Evolutionary conservation across 805 yeast species (phyloP), one percentile per base, ranked within the genome.

Genomic region (Pichia membranifaciens): DNA sequence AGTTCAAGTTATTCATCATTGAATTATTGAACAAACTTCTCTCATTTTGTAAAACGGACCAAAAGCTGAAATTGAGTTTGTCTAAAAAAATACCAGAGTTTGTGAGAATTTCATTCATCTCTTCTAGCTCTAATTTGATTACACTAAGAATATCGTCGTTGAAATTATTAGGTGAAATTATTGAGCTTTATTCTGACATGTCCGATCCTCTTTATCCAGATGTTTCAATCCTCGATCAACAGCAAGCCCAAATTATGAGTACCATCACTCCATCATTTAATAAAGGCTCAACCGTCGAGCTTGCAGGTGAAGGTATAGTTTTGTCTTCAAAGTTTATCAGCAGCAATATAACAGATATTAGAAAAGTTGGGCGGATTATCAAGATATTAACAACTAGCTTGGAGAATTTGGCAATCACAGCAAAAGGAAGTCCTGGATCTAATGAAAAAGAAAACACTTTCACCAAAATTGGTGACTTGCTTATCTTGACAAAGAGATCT

Each of bases 211-310:
- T 85, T 25, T 83, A 81, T 55, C 83, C 87, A 0, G 80, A 81
- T 3, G 75, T 76, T 15, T 76, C 91, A 0, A 72, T 89, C 9
- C 67, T 91, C 38, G 96, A 87, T 54, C 97, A 90, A 64, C 96
- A 86, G 58, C 96, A 93, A 58, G 98, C 98, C 0, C 96, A 88
- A 56, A 87, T 93, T 9, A 82, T 87, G 9, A 83, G 96, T 49
- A 95, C 98, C 0, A 71, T 91, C 47, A 76, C 88, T 42, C 96
- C 97, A 0, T 87, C 95, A 10, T 91, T 93, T 66, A 75, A 75
- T 31, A 69, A 75, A 3, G 90, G 82, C 17, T 82, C 89, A 48
- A 81, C 84, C 12, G 79, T 95, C 1, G 75, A 76, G 33, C 74
- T 88, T 1, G 89, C 91, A 1, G 77, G 86, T 20, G 77, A 76